phyloP scores from a whole-genome alignment of 2,329 filamentous ascomycete species.

The Diplocarpon mali region DNA sequence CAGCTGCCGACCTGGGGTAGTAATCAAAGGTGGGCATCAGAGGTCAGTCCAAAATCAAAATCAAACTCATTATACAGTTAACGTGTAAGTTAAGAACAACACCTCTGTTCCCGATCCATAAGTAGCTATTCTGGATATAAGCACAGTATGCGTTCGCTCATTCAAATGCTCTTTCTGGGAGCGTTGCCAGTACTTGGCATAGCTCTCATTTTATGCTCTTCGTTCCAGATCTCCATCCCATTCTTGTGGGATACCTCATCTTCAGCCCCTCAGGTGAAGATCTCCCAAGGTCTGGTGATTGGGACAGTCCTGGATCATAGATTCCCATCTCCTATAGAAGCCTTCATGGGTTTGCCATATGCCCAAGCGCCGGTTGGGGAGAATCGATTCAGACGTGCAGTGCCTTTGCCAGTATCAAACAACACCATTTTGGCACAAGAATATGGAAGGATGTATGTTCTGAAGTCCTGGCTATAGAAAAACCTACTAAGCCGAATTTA shows the following conservation, averaged over 20 bases:
- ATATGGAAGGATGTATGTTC: conserved; percentile 27
- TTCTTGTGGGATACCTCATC: neutral
- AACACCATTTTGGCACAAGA: conserved; percentile 25
- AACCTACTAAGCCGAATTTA: conserved; percentile 2
- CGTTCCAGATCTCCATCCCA: neutral
- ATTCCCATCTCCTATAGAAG: conserved; percentile 28
- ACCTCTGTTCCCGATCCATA: too few relatives aligned
- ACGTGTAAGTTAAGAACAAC: too few relatives aligned
- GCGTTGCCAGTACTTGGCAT: conserved; percentile 9
- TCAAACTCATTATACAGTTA: too few relatives aligned
- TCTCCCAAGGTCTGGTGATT: conserved; percentile 25
- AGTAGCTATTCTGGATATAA: too few relatives aligned
- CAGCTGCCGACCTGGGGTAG: too few relatives aligned
- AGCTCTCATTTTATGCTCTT: conserved; percentile 3
- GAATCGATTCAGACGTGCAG: conserved; percentile 31
- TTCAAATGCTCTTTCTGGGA: conserved; percentile 1
- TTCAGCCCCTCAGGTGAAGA: conserved; percentile 8
- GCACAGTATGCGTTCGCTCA: conserved; percentile 3
- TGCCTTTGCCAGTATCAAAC: conserved; percentile 21
- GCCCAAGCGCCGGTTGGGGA: conserved; percentile 35
- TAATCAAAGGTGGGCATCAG: too few relatives aligned
- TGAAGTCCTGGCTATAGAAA: neutral
- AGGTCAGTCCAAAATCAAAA: too few relatives aligned
- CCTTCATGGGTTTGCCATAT: conserved; percentile 38
- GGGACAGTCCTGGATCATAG: conserved; percentile 21